phyloP scores from a whole-genome alignment of 257 asterid species.

The Lantana camara region DNA sequence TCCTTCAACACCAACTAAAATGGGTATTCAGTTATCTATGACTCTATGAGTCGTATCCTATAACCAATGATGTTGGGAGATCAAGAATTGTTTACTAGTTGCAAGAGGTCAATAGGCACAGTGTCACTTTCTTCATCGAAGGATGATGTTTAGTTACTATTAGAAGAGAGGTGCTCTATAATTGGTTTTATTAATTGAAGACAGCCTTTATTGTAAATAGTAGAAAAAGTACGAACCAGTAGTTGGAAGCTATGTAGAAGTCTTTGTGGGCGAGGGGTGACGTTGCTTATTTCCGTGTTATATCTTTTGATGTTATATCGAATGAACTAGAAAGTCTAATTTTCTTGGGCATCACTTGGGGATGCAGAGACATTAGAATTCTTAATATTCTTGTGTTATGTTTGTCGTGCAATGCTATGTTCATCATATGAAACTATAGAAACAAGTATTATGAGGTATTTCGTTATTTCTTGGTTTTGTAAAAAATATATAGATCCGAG shows the following conservation, averaged over 20 bases:
- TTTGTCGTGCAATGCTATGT: neutral
- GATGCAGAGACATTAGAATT: neutral
- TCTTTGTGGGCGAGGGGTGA: neutral
- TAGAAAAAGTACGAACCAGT: too few relatives aligned
- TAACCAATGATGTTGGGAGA: too few relatives aligned
- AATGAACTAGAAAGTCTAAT: neutral
- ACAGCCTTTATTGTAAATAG: too few relatives aligned
- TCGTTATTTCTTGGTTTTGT: neutral
- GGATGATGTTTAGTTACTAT: too few relatives aligned
- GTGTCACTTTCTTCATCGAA: too few relatives aligned
- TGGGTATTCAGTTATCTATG: neutral
- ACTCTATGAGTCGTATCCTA: too few relatives aligned
- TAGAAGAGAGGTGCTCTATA: too few relatives aligned
- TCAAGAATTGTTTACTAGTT: too few relatives aligned
- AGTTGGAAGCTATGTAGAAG: too few relatives aligned
- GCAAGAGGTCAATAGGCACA: too few relatives aligned
- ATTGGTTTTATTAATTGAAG: too few relatives aligned
- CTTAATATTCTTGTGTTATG: neutral
- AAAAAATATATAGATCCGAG: neutral
- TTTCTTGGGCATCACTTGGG: neutral
- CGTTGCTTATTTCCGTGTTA: neutral
- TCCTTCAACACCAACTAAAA: constrained; percentile 10
- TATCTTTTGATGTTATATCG: neutral
- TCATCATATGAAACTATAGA: neutral
- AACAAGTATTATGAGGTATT: neutral